phyloP scores from a whole-genome alignment of 1,284 basidiomycete genomes.

The Boletus semigastroideus region DNA sequence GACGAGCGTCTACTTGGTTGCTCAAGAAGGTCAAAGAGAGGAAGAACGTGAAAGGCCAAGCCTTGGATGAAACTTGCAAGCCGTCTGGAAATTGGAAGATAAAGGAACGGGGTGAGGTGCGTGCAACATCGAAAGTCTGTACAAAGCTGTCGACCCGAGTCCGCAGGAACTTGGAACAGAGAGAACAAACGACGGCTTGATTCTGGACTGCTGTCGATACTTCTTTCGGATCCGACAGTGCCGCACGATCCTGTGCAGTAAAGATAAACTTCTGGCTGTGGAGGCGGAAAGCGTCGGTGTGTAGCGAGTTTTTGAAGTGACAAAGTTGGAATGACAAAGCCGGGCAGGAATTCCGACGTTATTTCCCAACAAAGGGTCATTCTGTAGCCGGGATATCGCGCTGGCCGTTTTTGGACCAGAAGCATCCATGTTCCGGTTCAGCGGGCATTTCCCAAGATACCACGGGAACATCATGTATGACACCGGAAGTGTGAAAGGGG shows the following conservation, averaged over 20 bases:
- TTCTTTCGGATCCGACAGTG: conserved; percentile 39
- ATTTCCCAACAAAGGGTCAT: conserved; percentile 24
- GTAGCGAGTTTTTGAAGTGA: conserved; percentile 17
- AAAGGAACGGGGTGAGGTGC: conserved; percentile 44
- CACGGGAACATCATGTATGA: conserved; percentile 27
- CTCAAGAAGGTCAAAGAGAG: conserved; percentile 61
- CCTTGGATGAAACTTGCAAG: conserved; percentile 63
- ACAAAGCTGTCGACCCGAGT: conserved; percentile 4
- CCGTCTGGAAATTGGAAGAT: conserved; percentile 57
- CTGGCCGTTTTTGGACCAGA: conserved; percentile 39
- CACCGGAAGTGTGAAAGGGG: conserved; percentile 27
- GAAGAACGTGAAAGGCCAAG: conserved; percentile 61
- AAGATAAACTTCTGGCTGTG: conserved; percentile 63
- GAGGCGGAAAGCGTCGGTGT: conserved; percentile 52
- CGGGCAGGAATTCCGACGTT: conserved; percentile 31
- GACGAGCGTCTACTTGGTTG: conserved; percentile 70
- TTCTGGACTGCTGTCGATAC: conserved; percentile 70
- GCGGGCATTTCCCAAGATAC: conserved; percentile 37
- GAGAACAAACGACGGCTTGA: conserved; percentile 60
- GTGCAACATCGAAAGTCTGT: conserved; percentile 8
- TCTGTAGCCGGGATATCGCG: conserved; percentile 45
- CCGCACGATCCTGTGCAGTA: conserved; percentile 55
- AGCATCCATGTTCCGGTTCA: conserved; percentile 37
- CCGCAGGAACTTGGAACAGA: conserved; percentile 28
- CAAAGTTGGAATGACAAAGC: conserved; percentile 16